Evolutionary conservation across 345 rosid species (phyloP).

Genomic region (Syzygium aqueum): DNA sequence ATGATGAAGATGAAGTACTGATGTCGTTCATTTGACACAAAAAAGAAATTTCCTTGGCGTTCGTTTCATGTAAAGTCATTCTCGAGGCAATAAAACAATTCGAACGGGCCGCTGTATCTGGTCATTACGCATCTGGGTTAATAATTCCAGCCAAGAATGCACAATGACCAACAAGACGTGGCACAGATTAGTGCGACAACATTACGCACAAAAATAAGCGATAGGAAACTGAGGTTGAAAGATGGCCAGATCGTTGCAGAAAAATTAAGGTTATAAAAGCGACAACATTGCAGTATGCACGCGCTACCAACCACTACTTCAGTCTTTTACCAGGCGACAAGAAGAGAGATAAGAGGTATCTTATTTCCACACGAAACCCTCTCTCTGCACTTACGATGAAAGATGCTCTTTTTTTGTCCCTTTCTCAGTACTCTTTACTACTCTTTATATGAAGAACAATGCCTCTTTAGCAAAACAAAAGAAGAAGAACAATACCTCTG

Average conservation of each 20-base stretch:
- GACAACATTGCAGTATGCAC: neutral
- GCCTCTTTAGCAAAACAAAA: neutral
- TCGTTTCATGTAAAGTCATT: neutral
- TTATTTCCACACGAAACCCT: neutral
- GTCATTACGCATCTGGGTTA: neutral
- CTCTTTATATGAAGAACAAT: neutral
- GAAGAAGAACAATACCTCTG: neutral
- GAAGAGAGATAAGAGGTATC: neutral
- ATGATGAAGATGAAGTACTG: neutral
- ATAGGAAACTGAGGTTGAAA: neutral
- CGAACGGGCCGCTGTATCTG: neutral
- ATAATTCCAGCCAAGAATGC: neutral
- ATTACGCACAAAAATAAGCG: neutral
- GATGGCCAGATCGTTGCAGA: neutral
- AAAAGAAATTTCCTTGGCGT: neutral
- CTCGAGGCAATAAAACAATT: neutral
- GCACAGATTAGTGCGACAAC: neutral
- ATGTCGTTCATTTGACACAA: neutral
- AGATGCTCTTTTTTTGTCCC: neutral
- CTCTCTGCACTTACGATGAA: neutral
- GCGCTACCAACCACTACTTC: neutral
- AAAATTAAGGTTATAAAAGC: neutral
- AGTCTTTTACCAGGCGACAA: neutral
- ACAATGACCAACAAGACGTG: neutral
- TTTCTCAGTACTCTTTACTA: neutral